Conservation (phyloP, 1,284 basidiomycete genomes). For the Trichosporon sp. region DNA sequence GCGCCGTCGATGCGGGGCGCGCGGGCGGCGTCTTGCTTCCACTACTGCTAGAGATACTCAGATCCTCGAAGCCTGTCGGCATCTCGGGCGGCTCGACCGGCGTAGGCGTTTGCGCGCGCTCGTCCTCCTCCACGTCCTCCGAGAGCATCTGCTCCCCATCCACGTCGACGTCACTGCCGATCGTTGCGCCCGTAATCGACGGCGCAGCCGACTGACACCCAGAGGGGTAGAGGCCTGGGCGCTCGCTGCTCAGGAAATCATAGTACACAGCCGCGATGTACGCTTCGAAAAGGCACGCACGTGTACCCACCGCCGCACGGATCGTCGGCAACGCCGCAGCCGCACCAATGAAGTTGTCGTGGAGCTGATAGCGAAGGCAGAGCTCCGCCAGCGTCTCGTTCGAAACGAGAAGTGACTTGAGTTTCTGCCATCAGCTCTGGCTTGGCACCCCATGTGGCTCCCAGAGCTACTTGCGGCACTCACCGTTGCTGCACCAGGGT, state of each 20-base stretch:
- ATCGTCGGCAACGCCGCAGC: constrained; percentile 16
- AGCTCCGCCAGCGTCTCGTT: constrained; percentile 32
- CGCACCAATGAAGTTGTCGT: constrained; percentile 22
- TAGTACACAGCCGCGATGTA: constrained; percentile 39
- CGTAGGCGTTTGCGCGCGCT: background rate
- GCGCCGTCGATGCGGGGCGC: background rate
- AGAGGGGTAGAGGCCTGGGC: constrained; percentile 9
- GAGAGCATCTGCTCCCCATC: background rate
- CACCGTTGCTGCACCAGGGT: constrained; percentile 33
- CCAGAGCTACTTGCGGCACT: constrained; percentile 3
- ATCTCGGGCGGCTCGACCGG: background rate
- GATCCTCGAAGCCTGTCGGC: background rate
- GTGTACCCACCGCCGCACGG: constrained; percentile 21
- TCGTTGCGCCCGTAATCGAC: background rate
- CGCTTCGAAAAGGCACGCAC: constrained; percentile 28
- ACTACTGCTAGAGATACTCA: background rate
- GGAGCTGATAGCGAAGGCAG: constrained; percentile 25
- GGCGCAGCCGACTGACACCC: background rate
- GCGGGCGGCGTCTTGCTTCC: background rate
- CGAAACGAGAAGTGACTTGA: constrained; percentile 32
- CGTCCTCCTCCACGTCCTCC: background rate
- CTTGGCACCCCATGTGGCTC: background rate
- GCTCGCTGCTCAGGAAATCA: constrained; percentile 21
- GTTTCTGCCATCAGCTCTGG: constrained; percentile 19
- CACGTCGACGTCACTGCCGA: background rate